Conservation (phyloP, 768 basidiomycete species). For the Exsudoporus frostii region DNA sequence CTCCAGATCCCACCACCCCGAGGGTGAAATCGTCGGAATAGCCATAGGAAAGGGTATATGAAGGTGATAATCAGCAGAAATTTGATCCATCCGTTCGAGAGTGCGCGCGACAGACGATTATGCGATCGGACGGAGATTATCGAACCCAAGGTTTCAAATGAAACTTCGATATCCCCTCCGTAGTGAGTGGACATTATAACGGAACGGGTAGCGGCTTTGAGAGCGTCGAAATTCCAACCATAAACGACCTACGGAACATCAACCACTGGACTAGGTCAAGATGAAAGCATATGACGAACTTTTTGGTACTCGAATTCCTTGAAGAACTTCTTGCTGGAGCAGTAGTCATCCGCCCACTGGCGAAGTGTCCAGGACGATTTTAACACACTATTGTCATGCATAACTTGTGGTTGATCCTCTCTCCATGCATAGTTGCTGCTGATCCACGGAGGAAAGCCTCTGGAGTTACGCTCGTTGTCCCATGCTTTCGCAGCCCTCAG, state of each 20-base stretch:
- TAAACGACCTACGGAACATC: slow-evolving; percentile 46
- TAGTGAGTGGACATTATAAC: slow-evolving; percentile 41
- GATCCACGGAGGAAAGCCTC: slow-evolving; percentile 55
- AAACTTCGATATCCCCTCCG: slow-evolving; percentile 39
- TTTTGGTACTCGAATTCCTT: slow-evolving; percentile 80
- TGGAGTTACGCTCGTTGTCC: slow-evolving; percentile 40
- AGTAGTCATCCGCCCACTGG: slow-evolving; percentile 84
- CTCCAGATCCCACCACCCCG: slow-evolving; percentile 73
- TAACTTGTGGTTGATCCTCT: slow-evolving; percentile 28
- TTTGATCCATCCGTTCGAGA: slow-evolving; percentile 71
- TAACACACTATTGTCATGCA: slow-evolving; percentile 29
- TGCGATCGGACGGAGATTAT: slow-evolving; percentile 65
- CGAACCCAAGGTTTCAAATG: slow-evolving; percentile 44
- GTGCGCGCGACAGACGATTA: slow-evolving; percentile 59
- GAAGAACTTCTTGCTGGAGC: slow-evolving; percentile 60
- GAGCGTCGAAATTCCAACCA: slow-evolving; percentile 51
- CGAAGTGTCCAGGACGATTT: slow-evolving; percentile 60
- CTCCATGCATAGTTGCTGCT: slow-evolving; percentile 32
- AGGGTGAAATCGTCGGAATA: slow-evolving; percentile 66
- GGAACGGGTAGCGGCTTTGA: slow-evolving; percentile 37
- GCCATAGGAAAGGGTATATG: slow-evolving; percentile 79
- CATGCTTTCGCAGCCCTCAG: slow-evolving; percentile 43
- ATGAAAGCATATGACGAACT: slow-evolving; percentile 32
- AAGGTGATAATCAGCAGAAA: slow-evolving; percentile 64
- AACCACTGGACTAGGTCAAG: slow-evolving; percentile 4